These are phyloP conservation scores for Zoysia matrella DNA, from an alignment of 202 grass and related monocot species.

Conservation along the genomic window DNA sequence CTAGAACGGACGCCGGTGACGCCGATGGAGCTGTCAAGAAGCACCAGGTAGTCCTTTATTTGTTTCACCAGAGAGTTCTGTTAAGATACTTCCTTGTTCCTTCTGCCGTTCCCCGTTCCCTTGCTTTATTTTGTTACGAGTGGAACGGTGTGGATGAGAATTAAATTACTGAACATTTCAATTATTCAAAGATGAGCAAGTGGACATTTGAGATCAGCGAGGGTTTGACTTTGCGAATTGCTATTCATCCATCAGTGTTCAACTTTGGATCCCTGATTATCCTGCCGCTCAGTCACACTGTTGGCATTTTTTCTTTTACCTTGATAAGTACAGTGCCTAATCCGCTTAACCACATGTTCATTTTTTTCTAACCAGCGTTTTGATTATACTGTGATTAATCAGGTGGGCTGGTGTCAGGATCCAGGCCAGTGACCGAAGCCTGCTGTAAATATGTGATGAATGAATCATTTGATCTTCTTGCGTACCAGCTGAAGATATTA, in stretches of 20 bases:
- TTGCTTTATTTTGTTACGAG: background rate
- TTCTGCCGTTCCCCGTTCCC: no score
- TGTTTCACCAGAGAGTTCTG: background rate
- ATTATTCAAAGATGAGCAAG: background rate
- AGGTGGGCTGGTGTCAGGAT: background rate
- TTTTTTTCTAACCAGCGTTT: background rate
- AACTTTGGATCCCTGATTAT: background rate
- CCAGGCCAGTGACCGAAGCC: background rate
- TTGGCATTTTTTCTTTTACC: background rate
- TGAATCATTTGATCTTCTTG: background rate
- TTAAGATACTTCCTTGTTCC: background rate
- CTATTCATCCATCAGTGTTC: no score
- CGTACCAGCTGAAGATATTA: background rate
- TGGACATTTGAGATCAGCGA: background rate
- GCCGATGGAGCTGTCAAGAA: background rate
- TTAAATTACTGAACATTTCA: background rate
- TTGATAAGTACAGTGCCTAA: background rate
- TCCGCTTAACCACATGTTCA: background rate
- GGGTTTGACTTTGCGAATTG: background rate
- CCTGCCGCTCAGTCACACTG: background rate
- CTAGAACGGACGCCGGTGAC: background rate
- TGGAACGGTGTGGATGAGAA: background rate
- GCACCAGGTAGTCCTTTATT: slow-evolving; percentile 31
- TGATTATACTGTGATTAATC: background rate
- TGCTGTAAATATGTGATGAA: background rate